Base-by-base conservation (phyloP, 2,329 filamentous ascomycete genomes). In the Aspergillus sp. region DNA sequence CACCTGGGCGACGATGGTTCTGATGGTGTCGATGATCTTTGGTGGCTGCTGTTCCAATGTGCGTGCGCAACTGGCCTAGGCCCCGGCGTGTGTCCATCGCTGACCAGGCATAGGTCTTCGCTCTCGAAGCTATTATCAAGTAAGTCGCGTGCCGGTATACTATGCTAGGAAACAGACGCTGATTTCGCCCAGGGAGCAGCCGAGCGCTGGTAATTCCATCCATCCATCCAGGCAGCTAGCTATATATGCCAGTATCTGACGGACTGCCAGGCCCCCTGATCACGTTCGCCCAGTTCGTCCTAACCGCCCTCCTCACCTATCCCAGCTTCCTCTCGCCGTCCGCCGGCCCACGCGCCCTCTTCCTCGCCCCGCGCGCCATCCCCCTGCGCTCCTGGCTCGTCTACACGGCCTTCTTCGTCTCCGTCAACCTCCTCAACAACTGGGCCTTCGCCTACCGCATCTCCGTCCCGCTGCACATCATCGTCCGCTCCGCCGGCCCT, bases 401-500 rank as follows among this genome's bases (percentile, higher is more conserved):
- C 51, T 95, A 93, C 54, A 94, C 94, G 26, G 67, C 82, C 3
- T 74, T 95, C 47, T 96, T 96, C 63, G 91, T 93, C 57, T 74
- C 75, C 41, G 91, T 98, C 62, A 98, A 96, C 51, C 77, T 96
- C 36, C 66, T 98, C 53, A 98, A 98, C 64, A 98, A 98, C 51
- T 89, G 89, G 68, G 91, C 89, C 5, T 98, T 98, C 59, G 88
- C 86, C 41, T 98, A 95, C 64, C 80, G 86, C 48, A 96, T 98
- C 35, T 94, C 86, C 5, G 86, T 98, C 0, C 91, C 91, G 1
- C 78, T 98, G 30, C 91, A 98, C 55, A 98, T 98, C 49, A 96
- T 98, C 45, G 69, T 98, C 17, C 78, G 91, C 33, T 95, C 88
- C 30, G 93, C 89, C 30, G 91, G 91, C 11, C 94, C 88, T 49